Base-by-base conservation (phyloP, 2,329 filamentous ascomycete genomes). In the Drechslerella stenobrocha region DNA sequence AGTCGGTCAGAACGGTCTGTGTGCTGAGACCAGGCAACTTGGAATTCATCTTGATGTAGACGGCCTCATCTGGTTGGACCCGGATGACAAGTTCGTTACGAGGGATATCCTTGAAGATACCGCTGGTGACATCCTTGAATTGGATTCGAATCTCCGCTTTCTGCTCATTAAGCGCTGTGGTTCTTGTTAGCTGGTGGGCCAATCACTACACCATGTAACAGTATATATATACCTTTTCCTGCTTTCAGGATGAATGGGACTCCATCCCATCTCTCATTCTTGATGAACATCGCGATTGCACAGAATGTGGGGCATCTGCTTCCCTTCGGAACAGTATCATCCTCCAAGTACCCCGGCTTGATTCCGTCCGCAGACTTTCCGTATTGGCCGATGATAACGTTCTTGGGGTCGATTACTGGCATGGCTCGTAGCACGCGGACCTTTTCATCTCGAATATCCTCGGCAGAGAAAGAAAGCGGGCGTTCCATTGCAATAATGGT, bases 31-130 rank as follows among this genome's bases (percentile, higher is more conserved):
- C 93, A 18, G 93, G 95, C 65, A 98, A 83, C 83, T 98, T 98
- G 26, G 92, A 97, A 87, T 98, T 98, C 93, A 98, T 98, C 86
- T 98, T 98, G 79, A 97, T 95, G 81, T 98, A 98, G 73, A 98
- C 91, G 76, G 89, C 95, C 83, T 98, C 93, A 81, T 98, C 98
- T 74, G 93, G 93, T 81, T 98, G 93, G 72, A 98, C 95, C 73
- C 93, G 91, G 81, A 98, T 96, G 75, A 98, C 93, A 72, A 98
- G 87, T 81, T 98, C 93, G 81, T 98, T 98, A 73, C 95, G 88
- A 66, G 93, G 95, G 76, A 98, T 98, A 77, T 98, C 92, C 84
- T 97, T 97, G 82, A 98, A 98, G 79, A 98, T 98, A 73, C 95
- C 93, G 48, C 91, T 96, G 20, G 93, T 97, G 71, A 98, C 93